These are phyloP conservation scores for Puccinia novopanici DNA, from an alignment of 1,284 basidiomycete genomes.

Conservation along the genomic window DNA sequence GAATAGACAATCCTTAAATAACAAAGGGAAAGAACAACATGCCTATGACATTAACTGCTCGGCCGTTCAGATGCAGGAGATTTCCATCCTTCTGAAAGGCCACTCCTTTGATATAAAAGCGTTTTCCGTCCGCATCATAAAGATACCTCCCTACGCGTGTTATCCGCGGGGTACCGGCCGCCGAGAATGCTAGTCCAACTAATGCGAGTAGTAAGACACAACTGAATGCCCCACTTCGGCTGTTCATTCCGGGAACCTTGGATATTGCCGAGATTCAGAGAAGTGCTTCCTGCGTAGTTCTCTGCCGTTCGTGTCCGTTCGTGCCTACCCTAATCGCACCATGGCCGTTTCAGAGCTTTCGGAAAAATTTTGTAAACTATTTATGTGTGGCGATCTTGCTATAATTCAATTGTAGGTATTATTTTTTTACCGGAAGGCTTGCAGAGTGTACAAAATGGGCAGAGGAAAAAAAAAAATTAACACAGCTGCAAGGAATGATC, in stretches of 20 bases:
- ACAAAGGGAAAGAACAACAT: not conserved
- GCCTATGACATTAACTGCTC: conserved; percentile 12
- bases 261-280: not conserved
- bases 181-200: conserved; percentile 5
- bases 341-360: not conserved
- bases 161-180: conserved; percentile 14
- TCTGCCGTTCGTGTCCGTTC: too few relatives aligned
- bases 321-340: not conserved
- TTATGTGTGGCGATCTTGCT: not conserved
- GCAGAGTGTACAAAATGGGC: not conserved
- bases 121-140: conserved; percentile 19
- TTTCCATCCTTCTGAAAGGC: conserved; percentile 32
- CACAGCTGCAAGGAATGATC: not conserved
- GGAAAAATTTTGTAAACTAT: not conserved
- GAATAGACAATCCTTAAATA: too few relatives aligned
- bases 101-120: conserved; percentile 43
- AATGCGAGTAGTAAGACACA: conserved; percentile 14
- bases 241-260: conserved; percentile 2
- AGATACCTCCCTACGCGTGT: conserved; percentile 28
- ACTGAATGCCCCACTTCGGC: not conserved
- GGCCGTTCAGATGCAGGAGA: not conserved
- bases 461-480: not conserved
- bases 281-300: not conserved
- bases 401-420: not conserved
- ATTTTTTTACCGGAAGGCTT: not conserved